A percentile compares a stretch with the other conserved stretches of the same genome.
Evolutionary conservation across 2,329 filamentous ascomycete genomes (phyloP).

Genomic region (Knufia fluminis): DNA sequence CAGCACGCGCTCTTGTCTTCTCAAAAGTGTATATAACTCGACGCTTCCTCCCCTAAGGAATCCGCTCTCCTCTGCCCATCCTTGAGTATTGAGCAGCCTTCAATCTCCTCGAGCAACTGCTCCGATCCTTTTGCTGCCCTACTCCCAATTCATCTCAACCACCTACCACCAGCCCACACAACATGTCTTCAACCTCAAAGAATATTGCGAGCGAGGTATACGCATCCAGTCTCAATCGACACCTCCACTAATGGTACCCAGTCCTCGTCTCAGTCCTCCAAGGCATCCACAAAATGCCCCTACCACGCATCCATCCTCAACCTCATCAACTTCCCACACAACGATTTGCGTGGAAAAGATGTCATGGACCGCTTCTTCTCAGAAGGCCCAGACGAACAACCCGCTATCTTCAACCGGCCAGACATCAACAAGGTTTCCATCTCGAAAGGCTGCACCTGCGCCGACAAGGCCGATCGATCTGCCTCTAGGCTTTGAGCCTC

Average conservation of each 20-base stretch:
- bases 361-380: constrained; percentile 11
- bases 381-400: constrained; percentile 8
- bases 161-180: neutral
- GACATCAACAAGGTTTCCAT: constrained; percentile 10
- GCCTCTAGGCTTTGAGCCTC: constrained; percentile 2
- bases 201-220: neutral
- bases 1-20: neutral
- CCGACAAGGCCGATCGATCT: neutral
- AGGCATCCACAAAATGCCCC: constrained; percentile 6
- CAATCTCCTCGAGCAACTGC: no score
- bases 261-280: neutral
- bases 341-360: neutral
- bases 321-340: neutral
- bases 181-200: neutral
- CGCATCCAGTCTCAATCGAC: neutral
- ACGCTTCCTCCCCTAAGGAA: no score
- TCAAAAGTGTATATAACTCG: no score
- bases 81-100: no score
- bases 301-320: constrained; percentile 11
- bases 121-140: no score
- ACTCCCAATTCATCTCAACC: no score
- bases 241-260: neutral
- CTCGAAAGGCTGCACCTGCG: constrained; percentile 11
- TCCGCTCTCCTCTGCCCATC: no score
- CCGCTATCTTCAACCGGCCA: constrained; percentile 9